Evolutionary conservation across 768 basidiomycete species (phyloP).

Genomic region (Auricularia cornea): DNA sequence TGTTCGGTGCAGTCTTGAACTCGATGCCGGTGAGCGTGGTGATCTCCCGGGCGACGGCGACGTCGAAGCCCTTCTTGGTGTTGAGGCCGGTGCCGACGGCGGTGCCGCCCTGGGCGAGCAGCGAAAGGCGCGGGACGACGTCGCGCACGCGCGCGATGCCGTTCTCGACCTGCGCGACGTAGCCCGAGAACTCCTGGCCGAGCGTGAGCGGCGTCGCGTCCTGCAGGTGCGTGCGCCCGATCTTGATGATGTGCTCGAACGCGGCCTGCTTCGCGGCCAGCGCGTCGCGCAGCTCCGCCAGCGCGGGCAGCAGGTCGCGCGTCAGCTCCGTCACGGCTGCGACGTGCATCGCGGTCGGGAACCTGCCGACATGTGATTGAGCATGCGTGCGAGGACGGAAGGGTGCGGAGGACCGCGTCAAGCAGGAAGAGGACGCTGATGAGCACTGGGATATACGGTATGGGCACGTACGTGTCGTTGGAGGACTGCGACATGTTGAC

Average conservation of each 20-base stretch:
- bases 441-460: neutral
- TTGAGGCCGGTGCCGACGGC: slow-evolving; percentile 98
- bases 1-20: slow-evolving; percentile 97
- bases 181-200: slow-evolving; percentile 98
- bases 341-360: slow-evolving; percentile 99
- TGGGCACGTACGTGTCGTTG: slow-evolving; percentile 79
- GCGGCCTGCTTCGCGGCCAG: slow-evolving; percentile 72
- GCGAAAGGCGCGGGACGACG: slow-evolving; percentile 75
- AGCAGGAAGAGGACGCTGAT: neutral
- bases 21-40: slow-evolving; percentile 82
- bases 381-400: neutral
- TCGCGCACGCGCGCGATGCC: slow-evolving; percentile 78
- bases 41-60: slow-evolving; percentile 86
- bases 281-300: slow-evolving; percentile 75
- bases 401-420: no score
- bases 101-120: slow-evolving; percentile 95
- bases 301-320: slow-evolving; percentile 71
- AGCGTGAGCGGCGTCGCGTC: slow-evolving; percentile 97
- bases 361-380: slow-evolving; percentile 38
- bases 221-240: slow-evolving; percentile 94
- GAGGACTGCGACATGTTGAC: slow-evolving; percentile 99
- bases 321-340: slow-evolving; percentile 88
- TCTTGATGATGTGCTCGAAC: slow-evolving; percentile 93
- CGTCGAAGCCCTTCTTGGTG: slow-evolving; percentile 94
- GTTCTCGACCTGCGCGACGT: slow-evolving; percentile 89